Percentiles rank a stretch among this genome's conserved stretches.
Conservation (phyloP, 495 filamentous ascomycete species). For the Podospora comata region DNA sequence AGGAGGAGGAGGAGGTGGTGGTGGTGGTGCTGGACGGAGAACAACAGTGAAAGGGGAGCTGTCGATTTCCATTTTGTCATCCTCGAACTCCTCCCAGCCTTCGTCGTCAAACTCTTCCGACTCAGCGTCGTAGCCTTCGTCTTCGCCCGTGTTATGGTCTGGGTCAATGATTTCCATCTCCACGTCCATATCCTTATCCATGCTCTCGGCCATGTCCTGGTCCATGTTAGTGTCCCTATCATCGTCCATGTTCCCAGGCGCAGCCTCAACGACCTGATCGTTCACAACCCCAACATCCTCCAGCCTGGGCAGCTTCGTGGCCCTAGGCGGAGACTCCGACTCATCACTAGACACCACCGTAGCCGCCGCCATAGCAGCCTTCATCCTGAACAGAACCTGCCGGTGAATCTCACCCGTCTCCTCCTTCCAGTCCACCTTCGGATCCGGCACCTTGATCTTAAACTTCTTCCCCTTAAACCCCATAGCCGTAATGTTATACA, state of each 20-base stretch:
- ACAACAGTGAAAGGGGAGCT: not conserved
- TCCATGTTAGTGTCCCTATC: not conserved
- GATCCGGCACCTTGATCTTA: not conserved
- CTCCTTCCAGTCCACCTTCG: not conserved
- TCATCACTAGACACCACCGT: not conserved
- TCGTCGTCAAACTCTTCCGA: not conserved
- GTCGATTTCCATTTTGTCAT: not conserved
- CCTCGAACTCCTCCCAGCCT: not conserved
- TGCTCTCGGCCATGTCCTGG: not conserved
- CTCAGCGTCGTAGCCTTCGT: not conserved
- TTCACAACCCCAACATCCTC: not conserved
- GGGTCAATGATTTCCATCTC: not conserved
- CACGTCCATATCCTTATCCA: not conserved
- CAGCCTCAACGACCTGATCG: not conserved
- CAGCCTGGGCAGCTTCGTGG: not conserved
- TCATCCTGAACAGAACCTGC: not conserved
- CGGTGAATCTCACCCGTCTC: not conserved
- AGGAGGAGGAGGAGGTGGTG: no score
- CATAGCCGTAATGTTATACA: not conserved
- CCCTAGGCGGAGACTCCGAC: not conserved
- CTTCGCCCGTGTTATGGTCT: not conserved
- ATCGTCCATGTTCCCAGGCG: not conserved
- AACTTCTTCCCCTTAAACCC: not conserved
- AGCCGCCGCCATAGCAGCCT: not conserved
- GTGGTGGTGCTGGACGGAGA: not conserved